phyloP scores from a whole-genome alignment of 495 filamentous ascomycete genomes.

The Aspergillus mulundensis region DNA sequence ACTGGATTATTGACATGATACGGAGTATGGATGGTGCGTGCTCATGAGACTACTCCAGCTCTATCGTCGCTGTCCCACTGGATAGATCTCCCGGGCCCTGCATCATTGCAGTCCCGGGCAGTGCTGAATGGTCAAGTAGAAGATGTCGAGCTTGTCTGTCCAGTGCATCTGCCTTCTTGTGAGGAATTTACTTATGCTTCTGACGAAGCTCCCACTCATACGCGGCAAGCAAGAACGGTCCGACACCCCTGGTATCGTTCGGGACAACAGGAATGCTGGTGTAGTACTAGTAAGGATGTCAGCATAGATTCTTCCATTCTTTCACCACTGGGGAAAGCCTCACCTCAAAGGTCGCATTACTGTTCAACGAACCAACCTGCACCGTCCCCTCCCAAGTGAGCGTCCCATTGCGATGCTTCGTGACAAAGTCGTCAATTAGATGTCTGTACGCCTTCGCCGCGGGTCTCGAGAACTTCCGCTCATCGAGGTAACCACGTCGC shows the following conservation, averaged over 20 bases:
- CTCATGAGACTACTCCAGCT: too few relatives aligned
- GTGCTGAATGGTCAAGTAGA: too few relatives aligned
- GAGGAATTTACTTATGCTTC: too few relatives aligned
- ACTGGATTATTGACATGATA: too few relatives aligned
- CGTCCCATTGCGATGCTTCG: conserved; percentile 1
- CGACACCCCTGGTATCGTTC: conserved; percentile 3
- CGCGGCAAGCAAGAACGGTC: background rate
- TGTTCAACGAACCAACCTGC: conserved; percentile 2
- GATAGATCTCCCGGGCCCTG: too few relatives aligned
- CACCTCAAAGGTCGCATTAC: background rate
- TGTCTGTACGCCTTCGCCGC: background rate
- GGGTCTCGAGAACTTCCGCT: background rate
- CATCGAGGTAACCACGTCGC: background rate
- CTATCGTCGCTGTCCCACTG: too few relatives aligned
- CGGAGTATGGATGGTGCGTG: too few relatives aligned
- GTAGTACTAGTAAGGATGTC: background rate
- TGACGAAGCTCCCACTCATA: conserved; percentile 4
- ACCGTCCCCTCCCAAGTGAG: background rate
- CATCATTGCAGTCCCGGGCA: too few relatives aligned
- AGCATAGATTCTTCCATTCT: background rate
- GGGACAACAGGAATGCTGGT: background rate
- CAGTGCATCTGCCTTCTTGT: too few relatives aligned
- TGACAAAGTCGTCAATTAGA: conserved; percentile 1
- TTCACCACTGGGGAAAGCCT: background rate
- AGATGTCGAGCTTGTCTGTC: too few relatives aligned